Conservation (phyloP, 2,329 filamentous ascomycete genomes). For the Chaetomium olivaceum region DNA sequence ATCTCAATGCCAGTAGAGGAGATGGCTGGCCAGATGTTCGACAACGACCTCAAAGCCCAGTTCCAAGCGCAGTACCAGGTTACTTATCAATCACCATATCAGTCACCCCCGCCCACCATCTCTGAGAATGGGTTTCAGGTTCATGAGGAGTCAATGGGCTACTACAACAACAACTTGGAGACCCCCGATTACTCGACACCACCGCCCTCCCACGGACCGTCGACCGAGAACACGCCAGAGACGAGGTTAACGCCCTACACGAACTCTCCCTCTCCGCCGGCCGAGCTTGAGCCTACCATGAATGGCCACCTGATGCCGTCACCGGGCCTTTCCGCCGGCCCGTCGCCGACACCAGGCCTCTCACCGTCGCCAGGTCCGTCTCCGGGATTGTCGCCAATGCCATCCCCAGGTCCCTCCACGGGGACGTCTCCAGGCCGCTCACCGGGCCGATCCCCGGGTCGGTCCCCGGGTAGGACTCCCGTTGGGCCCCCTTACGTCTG, state of each 20-base stretch:
- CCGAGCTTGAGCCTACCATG: constrained; percentile 22
- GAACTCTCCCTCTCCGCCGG: constrained; percentile 32
- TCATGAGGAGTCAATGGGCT: constrained; percentile 15
- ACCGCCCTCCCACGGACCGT: constrained; percentile 43
- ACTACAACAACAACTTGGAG: constrained; percentile 28
- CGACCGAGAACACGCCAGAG: constrained; percentile 49
- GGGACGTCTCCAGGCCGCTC: background rate
- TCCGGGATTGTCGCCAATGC: constrained; percentile 31
- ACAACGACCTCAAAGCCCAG: constrained; percentile 11
- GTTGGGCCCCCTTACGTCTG: background rate
- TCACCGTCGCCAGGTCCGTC: constrained; percentile 24
- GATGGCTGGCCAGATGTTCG: background rate
- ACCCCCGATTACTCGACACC: constrained; percentile 48
- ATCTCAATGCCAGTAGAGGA: background rate
- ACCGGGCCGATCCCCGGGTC: background rate
- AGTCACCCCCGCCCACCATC: constrained; percentile 16
- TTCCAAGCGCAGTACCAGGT: constrained; percentile 18
- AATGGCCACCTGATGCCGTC: constrained; percentile 13
- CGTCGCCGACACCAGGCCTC: constrained; percentile 11
- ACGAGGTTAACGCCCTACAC: constrained; percentile 43
- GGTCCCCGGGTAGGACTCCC: background rate
- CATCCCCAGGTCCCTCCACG: constrained; percentile 41
- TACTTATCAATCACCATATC: constrained; percentile 22
- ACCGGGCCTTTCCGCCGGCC: background rate
- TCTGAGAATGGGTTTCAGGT: constrained; percentile 22